Base-by-base conservation (phyloP, 176 grass and related monocot genomes). In the Eleusine coracana region DNA sequence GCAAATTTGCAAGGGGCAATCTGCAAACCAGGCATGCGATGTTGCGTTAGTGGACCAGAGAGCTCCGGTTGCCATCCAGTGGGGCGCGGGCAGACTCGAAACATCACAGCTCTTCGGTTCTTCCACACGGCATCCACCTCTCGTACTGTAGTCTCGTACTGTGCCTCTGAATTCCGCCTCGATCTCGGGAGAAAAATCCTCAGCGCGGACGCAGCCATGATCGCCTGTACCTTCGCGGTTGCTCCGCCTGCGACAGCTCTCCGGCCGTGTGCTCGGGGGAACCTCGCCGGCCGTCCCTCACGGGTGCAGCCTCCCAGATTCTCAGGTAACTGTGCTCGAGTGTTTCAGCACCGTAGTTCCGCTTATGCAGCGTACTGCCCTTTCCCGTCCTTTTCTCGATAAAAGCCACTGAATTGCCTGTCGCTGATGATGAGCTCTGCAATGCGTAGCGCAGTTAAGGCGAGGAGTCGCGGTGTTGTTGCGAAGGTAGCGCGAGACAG, bases 401-500 rank as follows among this genome's bases (percentile, higher is more conserved):
- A 8, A 25, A 7, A 16, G 52, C 63, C 76, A 16, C n/a, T 16
- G 40, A 3, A 54, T 44, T 20, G 79, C 27, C 5, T 61, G 31
- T 45, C 10, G 18, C 31, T 59, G 34, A 20, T 59, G 34, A 20
- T 16, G 77, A 85, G 66, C 6, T 23, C 42, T 31, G 81, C 36
- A 64, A 80, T 66, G 45, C 11, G 48, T 46, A 21, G 6, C 25
- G 76, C 83, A 93, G 93, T 50, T 14, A 91, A 74, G 85, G 75
- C 55, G 13, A 90, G 85, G 74, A 81, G 66, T 62, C 76, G 44
- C n/a, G 15, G 39, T 34, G 51, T 93, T 73, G 75, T 92, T 70
- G 91, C 85, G 9, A 95, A 83, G 69, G 87, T 84, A 25, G 73
- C 55, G 58, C 80, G 77, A 56, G 87, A 93, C 85, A 63, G 83